Evolutionary conservation across 2,329 filamentous ascomycete species (phyloP).

Genomic region (Cladobotryum mycophilum): DNA sequence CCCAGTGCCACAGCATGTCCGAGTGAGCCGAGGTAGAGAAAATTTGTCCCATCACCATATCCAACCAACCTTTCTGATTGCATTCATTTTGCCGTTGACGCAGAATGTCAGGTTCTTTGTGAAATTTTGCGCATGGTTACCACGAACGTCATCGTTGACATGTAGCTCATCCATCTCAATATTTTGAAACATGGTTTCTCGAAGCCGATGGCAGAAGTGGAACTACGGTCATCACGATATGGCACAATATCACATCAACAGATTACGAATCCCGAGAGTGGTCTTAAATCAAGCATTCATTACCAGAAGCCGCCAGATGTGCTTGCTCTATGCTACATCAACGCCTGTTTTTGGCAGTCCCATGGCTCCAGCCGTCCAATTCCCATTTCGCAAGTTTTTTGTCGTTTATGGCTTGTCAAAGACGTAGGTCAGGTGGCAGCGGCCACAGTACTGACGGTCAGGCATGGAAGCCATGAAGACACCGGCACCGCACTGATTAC

Average conservation of each 20-base stretch:
- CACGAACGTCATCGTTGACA: too few species aligned
- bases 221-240: neutral
- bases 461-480: conserved; percentile 99
- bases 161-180: too few species aligned
- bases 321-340: conserved; percentile 39
- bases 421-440: conserved; percentile 68
- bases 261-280: conserved; percentile 2
- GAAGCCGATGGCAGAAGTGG: neutral
- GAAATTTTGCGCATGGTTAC: too few species aligned
- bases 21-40: too few species aligned
- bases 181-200: too few species aligned
- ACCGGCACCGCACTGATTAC: conserved; percentile 85
- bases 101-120: too few species aligned
- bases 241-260: too few species aligned
- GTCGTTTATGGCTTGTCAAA: conserved; percentile 58
- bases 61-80: too few species aligned
- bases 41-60: too few species aligned
- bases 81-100: too few species aligned
- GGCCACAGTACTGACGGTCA: conserved; percentile 95
- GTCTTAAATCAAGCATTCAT: conserved; percentile 33
- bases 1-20: conserved; percentile 5
- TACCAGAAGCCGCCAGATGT: conserved; percentile 34
- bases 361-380: conserved; percentile 26
- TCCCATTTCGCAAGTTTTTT: conserved; percentile 23
- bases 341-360: conserved; percentile 30